These are phyloP conservation scores for Vitis hybrid DNA, from an alignment of 177 flowering plant genomes.

Conservation along the genomic window DNA sequence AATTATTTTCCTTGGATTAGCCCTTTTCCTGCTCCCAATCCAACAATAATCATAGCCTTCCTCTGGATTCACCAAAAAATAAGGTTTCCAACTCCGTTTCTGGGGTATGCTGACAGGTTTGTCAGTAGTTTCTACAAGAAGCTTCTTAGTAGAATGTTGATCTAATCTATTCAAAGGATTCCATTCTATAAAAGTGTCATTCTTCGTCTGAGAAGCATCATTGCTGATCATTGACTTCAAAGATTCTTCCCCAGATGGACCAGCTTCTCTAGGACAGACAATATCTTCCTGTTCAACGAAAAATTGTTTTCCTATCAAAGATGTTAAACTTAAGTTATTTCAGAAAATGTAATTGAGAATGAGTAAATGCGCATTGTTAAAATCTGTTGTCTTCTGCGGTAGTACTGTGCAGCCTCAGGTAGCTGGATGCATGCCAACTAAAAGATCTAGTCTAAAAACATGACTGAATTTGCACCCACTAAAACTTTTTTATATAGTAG, in stretches of 20 bases:
- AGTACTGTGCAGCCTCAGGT: too few relatives aligned
- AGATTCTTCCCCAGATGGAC: slow-evolving; percentile 8
- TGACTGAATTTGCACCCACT: too few relatives aligned
- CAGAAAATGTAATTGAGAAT: background rate
- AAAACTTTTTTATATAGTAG: too few relatives aligned
- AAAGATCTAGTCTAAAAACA: too few relatives aligned
- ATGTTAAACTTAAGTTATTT: background rate
- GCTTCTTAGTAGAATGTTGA: background rate
- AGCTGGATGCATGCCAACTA: too few relatives aligned
- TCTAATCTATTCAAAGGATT: slow-evolving; percentile 5
- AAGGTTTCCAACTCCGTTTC: slow-evolving; percentile 37
- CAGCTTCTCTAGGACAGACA: slow-evolving; percentile 7
- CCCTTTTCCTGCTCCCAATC: slow-evolving; percentile 17
- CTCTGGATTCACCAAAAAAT: slow-evolving; percentile 36
- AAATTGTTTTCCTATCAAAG: too few relatives aligned
- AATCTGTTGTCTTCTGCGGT: too few relatives aligned
- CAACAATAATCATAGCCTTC: slow-evolving; percentile 3
- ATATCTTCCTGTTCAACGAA: slow-evolving; percentile 18
- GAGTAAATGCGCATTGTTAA: too few relatives aligned
- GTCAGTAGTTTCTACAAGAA: background rate
- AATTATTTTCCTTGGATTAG: slow-evolving; percentile 7
- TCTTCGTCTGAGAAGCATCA: slow-evolving; percentile 2
- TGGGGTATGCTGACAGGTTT: slow-evolving; percentile 6
- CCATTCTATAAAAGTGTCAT: background rate
- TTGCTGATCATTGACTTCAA: background rate